Evolutionary conservation across 169 alveolate species (phyloP).

Genomic region (Toxoplasma gondii): DNA sequence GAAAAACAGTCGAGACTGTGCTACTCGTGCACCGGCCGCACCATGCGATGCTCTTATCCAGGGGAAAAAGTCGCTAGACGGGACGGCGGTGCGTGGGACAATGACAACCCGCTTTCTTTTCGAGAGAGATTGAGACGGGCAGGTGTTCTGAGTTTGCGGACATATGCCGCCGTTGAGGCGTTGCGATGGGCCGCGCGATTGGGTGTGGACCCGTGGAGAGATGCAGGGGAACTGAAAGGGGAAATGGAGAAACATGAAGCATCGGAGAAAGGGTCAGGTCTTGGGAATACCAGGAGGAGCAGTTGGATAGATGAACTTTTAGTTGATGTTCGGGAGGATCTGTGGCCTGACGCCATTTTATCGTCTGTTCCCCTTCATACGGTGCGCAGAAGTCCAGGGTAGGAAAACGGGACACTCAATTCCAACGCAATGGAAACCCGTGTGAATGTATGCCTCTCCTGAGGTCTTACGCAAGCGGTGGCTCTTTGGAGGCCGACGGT

Average conservation of each 20-base stretch:
- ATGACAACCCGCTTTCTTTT: neutral
- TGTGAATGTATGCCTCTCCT: too few relatives aligned
- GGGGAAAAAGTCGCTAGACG: neutral
- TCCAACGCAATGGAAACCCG: neutral
- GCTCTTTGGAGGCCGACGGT: too few relatives aligned
- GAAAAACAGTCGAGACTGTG: neutral
- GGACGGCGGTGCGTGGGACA: neutral
- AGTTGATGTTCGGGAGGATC: neutral
- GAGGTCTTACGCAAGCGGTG: too few relatives aligned
- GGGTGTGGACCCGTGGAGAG: neutral
- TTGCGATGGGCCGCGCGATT: conserved; percentile 2
- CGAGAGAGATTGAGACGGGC: neutral
- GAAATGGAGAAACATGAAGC: neutral
- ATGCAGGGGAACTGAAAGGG: neutral
- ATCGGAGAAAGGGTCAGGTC: neutral
- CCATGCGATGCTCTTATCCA: too few relatives aligned
- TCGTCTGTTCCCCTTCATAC: neutral
- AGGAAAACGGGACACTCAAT: neutral
- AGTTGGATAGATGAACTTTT: neutral
- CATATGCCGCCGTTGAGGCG: conserved; percentile 6
- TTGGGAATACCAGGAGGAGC: neutral
- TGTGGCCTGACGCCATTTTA: neutral
- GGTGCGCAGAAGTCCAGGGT: neutral
- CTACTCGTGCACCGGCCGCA: too few relatives aligned
- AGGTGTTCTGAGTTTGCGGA: neutral